Evolutionary conservation across 1,284 basidiomycete species (phyloP), one percentile per base, ranked within the genome.

Genomic region (Binderoboletus segoi): DNA sequence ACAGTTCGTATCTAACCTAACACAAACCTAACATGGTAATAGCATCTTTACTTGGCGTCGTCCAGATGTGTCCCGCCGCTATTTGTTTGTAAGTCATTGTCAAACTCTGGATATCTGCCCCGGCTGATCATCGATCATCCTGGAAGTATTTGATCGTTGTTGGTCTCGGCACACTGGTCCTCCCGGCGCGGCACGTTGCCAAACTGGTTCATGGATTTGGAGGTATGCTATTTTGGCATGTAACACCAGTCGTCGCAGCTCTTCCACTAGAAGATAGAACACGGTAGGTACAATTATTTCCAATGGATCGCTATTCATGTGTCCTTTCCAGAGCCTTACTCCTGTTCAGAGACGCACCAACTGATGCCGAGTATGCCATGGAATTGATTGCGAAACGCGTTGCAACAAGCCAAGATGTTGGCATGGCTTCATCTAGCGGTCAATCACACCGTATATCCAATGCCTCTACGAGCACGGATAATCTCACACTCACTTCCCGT

Each of bases 301-400:
- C 20, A 28, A 26, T 11, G 13, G 24, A 26, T 42, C 23, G 30
- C 30, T 33, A 26, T 45, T 56, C 38, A 65, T 48, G 28, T 37
- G 56, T 21, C 45, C 21, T 48, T 57, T 50, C 15, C 46, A 82
- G 81, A 30, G 53, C 85, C 18, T 82, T 82, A 15, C 73, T 77
- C 6, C 71, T 76, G 5, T 76, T 88, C 46, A 61, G 62, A 26
- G 77, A 82, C 56, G 79, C 80, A 8, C 86, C 86, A 0, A 88
- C 85, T 7, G 85, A 89, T 64, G 79, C 82, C 2, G 85, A 89
- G 53, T 79, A 84, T 63, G 85, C 87, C 1, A 87, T 88, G 82
- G 79, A 85, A 33, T 65, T 89, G 12, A 87, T 89, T 37, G 80
- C 84, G 2, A 75, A 79, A 56, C 80, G 87, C 4, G 77, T 88